These are phyloP conservation scores for Hortaea werneckii DNA, from an alignment of 2,329 filamentous ascomycete genomes.

Conservation along the genomic window DNA sequence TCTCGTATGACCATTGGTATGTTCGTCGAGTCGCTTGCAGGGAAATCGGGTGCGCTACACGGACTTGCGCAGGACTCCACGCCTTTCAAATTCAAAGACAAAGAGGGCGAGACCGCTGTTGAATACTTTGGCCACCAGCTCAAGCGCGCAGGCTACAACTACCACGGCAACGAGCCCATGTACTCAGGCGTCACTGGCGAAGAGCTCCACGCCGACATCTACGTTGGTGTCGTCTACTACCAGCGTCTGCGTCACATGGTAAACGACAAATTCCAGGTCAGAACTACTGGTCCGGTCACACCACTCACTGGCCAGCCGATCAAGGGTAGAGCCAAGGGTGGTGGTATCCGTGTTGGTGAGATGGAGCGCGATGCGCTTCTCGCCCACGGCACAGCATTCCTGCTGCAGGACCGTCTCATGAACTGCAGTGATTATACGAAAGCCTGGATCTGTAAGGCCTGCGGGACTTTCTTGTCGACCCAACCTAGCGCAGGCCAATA, in stretches of 20 bases:
- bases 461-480: conserved; percentile 82
- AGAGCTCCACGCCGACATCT: conserved; percentile 90
- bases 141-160: conserved; percentile 91
- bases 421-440: conserved; percentile 93
- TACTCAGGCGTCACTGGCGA: conserved; percentile 95
- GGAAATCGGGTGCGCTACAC: conserved; percentile 88
- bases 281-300: conserved; percentile 88
- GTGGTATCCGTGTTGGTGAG: conserved; percentile 97
- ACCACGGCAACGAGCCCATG: conserved; percentile 96
- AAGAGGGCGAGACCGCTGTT: conserved; percentile 80
- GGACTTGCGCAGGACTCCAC: conserved; percentile 94
- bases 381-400: conserved; percentile 87
- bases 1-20: conserved; percentile 99
- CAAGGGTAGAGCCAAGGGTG: conserved; percentile 90
- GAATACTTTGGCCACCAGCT: conserved; percentile 97
- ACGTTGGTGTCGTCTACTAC: conserved; percentile 95
- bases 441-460: conserved; percentile 79
- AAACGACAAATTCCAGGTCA: conserved; percentile 97
- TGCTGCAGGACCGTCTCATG: conserved; percentile 88
- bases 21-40: conserved; percentile 95
- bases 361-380: conserved; percentile 97
- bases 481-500: conserved; percentile 58
- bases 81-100: conserved; percentile 70
- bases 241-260: conserved; percentile 98
- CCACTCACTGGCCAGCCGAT: conserved; percentile 89